Base-by-base conservation (phyloP, 2,329 filamentous ascomycete species). In the Ascochyta fabae region DNA sequence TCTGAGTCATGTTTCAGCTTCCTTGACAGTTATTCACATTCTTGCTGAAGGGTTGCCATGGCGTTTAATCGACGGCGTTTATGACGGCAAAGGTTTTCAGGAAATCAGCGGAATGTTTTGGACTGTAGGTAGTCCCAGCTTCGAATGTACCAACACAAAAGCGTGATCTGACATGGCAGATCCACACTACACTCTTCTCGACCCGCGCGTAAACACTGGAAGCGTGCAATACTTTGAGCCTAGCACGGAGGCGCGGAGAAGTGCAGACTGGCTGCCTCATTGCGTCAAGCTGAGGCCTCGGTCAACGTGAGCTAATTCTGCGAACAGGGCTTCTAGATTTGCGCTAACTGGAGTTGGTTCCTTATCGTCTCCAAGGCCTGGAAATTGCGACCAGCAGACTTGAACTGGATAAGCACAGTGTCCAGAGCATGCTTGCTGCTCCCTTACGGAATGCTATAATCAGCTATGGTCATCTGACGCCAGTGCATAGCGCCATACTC, bases 381-480 rank as follows among this genome's bases (percentile, higher is more conserved):
- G 34, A 9, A 24, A 10, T 12, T 4, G 15, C 22, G 41, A 36
- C 26, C 13, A 26, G 43, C 19, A 46, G 29, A 29, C 31, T 39
- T 8, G 13, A 34, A 13, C 27, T 26, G 35, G 48, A 33, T n/a
- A 27, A n/a, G 22, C 24, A 12, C 42, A 33, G 38, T 16, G n/a
- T 24, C 40, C 27, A 53, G 38, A 40, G 33, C 16, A 44, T 45
- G 29, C 22, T 45, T 3, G 29, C 41, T 8, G 24, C 24, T n/a
- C 24, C 9, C 23, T 19, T 36, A 40, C 23, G 40, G 24, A 36
- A n/a, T 19, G 26, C 26, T 22, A 50, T 10, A 34, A 51, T 23
- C 38, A 27, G n/a, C 39, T 12, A 8, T 36, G 59, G 62, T 75
- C 71, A 75, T 72, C 65, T 73, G 72, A 71, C 61, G 52, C 49